These are phyloP conservation scores for Xylaria sp. DNA, from an alignment of 2,329 filamentous ascomycete species.

Conservation along the genomic window DNA sequence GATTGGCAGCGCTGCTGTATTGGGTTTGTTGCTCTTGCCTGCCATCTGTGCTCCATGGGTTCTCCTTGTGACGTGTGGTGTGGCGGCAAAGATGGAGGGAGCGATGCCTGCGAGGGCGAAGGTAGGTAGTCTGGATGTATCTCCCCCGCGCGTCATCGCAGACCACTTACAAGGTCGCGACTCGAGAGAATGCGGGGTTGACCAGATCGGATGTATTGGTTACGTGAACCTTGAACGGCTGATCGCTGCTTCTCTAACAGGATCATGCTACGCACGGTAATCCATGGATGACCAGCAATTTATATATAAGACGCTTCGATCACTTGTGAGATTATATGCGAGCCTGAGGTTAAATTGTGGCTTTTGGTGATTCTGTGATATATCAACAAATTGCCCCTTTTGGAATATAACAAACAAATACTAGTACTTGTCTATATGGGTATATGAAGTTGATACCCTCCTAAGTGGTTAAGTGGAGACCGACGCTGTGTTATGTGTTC, in stretches of 20 bases:
- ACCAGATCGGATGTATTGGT: constrained; percentile 15
- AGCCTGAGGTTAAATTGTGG: not conserved
- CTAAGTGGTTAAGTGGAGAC: constrained; percentile 17
- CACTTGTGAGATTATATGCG: not conserved
- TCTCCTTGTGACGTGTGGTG: constrained; percentile 22
- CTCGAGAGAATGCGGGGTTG: constrained; percentile 38
- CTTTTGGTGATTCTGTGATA: not conserved
- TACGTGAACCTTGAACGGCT: constrained; percentile 27
- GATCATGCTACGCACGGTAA: constrained; percentile 24
- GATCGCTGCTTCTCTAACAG: constrained; percentile 35
- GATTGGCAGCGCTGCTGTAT: too few species aligned
- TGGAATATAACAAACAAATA: constrained; percentile 26
- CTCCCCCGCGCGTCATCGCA: constrained; percentile 24
- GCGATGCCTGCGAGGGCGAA: constrained; percentile 6
- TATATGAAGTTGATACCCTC: not conserved
- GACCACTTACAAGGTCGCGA: constrained; percentile 36
- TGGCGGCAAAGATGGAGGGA: constrained; percentile 22
- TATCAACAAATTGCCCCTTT: constrained; percentile 34
- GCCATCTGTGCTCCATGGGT: constrained; percentile 16
- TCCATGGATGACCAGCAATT: not conserved
- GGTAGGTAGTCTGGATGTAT: constrained; percentile 38
- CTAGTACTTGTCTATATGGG: not conserved
- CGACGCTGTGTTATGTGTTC: constrained; percentile 18
- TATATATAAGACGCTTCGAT: not conserved
- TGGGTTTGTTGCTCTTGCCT: constrained; percentile 8